A percentile compares a stretch with the other conserved stretches of the same genome.
These are phyloP conservation scores for Exophiala bonariae DNA, from an alignment of 2,329 filamentous ascomycete genomes.

Conservation along the genomic window DNA sequence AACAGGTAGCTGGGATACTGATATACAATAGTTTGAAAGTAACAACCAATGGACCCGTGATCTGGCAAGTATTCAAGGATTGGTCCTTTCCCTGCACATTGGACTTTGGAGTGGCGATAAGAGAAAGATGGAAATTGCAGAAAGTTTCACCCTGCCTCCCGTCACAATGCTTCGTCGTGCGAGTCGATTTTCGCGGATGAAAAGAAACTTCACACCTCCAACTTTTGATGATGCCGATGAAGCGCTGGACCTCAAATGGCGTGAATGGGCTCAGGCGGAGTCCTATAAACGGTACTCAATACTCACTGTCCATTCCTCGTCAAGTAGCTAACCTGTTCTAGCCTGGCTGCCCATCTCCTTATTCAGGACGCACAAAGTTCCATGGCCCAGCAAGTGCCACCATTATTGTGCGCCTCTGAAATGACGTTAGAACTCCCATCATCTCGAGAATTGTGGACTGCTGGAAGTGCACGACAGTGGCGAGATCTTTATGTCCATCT, in stretches of 20 bases:
- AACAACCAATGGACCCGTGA: constrained; percentile 36
- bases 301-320: not conserved
- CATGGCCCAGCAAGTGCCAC: constrained; percentile 65
- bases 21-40: constrained; percentile 31
- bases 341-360: constrained; percentile 65
- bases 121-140: constrained; percentile 43
- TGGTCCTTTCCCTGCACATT: constrained; percentile 36
- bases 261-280: constrained; percentile 63
- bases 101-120: constrained; percentile 40
- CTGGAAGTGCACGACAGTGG: constrained; percentile 64
- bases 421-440: constrained; percentile 50
- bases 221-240: constrained; percentile 43
- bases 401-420: constrained; percentile 34
- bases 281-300: constrained; percentile 30
- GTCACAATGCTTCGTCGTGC: constrained; percentile 49
- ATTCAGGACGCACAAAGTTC: constrained; percentile 67
- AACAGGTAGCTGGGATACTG: constrained; percentile 16
- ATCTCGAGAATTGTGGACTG: constrained; percentile 64
- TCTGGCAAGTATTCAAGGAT: constrained; percentile 36
- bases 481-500: constrained; percentile 56
- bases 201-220: constrained; percentile 17
- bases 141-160: constrained; percentile 38
- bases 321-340: not conserved
- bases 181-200: constrained; percentile 32
- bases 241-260: constrained; percentile 65